Conservation (phyloP, 108 stramenopile genomes). For the Asterionellopsis glacialis region DNA sequence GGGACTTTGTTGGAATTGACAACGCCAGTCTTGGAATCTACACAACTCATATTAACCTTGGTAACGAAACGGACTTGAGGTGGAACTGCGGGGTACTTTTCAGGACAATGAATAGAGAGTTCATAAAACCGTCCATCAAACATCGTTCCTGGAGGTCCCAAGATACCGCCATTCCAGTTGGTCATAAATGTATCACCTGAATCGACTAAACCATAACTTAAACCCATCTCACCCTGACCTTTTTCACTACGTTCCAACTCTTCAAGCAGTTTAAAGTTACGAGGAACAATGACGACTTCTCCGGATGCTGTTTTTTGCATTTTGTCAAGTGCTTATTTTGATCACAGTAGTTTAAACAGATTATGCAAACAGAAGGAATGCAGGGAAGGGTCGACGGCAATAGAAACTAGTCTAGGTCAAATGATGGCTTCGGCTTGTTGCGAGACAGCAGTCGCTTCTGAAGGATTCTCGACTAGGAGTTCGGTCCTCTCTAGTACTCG, state of each 20-base stretch:
- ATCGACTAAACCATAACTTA: conserved; percentile 92
- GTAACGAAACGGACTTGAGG: conserved; percentile 90
- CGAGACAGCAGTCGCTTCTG: too few relatives aligned
- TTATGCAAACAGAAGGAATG: too few relatives aligned
- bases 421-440: too few relatives aligned
- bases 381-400: too few relatives aligned
- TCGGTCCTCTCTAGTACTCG: too few relatives aligned
- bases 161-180: conserved; percentile 95
- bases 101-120: conserved; percentile 86
- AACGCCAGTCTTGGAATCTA: conserved; percentile 75
- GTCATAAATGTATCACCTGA: conserved; percentile 92
- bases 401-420: too few relatives aligned
- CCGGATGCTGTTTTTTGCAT: conserved; percentile 83
- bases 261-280: conserved; percentile 98
- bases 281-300: conserved; percentile 89
- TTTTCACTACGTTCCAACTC: conserved; percentile 96
- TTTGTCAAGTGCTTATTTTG: too few relatives aligned
- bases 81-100: conserved; percentile 86
- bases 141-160: conserved; percentile 91
- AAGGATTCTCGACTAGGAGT: too few relatives aligned
- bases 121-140: conserved; percentile 94
- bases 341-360: too few relatives aligned
- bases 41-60: conserved; percentile 92
- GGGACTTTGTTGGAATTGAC: conserved; percentile 64
- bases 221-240: conserved; percentile 87